phyloP scores from a whole-genome alignment of 495 filamentous ascomycete genomes.

The Hyaloscypha bicolor region DNA sequence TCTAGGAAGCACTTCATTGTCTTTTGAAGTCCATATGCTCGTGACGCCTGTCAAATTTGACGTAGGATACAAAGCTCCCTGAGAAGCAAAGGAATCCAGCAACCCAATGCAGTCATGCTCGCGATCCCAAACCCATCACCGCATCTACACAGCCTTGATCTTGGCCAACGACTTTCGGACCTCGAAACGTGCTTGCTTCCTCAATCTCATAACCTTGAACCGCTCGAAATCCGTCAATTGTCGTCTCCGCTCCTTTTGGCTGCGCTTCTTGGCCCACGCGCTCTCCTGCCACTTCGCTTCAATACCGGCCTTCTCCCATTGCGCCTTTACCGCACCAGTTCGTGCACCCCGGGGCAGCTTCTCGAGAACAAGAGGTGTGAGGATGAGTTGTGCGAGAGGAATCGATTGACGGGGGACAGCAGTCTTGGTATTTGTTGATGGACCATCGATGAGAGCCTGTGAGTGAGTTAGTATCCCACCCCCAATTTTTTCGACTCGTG shows the following conservation, averaged over 20 bases:
- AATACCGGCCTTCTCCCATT: constrained; percentile 85
- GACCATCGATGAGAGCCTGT: constrained; percentile 94
- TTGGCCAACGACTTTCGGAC: constrained; percentile 78
- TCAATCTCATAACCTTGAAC: constrained; percentile 97
- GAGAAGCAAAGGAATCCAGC: constrained; percentile 38
- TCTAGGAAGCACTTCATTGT: constrained; percentile 28
- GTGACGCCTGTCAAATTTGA: constrained; percentile 37
- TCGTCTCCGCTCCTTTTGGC: constrained; percentile 79
- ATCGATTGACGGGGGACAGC: constrained; percentile 83
- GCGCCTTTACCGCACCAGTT: constrained; percentile 75
- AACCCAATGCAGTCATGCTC: constrained; percentile 37
- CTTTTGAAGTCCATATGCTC: constrained; percentile 38
- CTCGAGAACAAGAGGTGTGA: constrained; percentile 87
- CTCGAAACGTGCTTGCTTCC: constrained; percentile 98
- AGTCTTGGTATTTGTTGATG: constrained; percentile 71
- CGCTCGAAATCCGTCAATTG: constrained; percentile 97
- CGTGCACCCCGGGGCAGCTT: constrained; percentile 87
- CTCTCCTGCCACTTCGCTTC: constrained; percentile 88
- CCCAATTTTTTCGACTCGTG: constrained; percentile 16
- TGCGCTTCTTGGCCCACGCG: constrained; percentile 87
- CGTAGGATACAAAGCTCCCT: constrained; percentile 36
- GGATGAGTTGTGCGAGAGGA: constrained; percentile 75
- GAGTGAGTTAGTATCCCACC: constrained; percentile 19
- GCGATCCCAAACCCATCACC: constrained; percentile 29
- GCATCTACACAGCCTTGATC: constrained; percentile 31